Percentiles rank a stretch among this genome's conserved stretches.
Conservation (phyloP, 2,329 filamentous ascomycete species). For the Juglanconis juglandina region DNA sequence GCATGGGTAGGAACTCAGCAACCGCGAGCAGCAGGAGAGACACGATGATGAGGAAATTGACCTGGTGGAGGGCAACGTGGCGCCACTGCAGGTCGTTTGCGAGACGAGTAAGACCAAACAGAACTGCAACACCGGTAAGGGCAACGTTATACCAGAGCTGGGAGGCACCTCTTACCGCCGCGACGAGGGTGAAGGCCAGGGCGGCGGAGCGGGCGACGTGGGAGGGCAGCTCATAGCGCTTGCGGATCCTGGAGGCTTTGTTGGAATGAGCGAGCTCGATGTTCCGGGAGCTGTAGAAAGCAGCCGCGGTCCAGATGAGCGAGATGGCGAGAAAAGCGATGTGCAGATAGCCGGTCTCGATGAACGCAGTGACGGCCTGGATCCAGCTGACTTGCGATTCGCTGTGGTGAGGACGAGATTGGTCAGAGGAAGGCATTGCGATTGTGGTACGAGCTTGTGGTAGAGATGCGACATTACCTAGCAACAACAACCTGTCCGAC, state of each 20-base stretch:
- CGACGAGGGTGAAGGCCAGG: slow-evolving; percentile 8
- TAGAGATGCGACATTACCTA: background rate
- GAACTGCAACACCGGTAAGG: slow-evolving; percentile 9
- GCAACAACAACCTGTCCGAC: background rate
- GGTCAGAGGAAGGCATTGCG: no score
- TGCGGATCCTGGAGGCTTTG: slow-evolving; percentile 11
- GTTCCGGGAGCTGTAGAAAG: background rate
- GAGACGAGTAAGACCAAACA: slow-evolving; percentile 14
- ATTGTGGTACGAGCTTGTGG: no score
- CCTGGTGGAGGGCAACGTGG: slow-evolving; percentile 17
- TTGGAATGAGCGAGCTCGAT: background rate
- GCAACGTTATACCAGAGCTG: slow-evolving; percentile 10
- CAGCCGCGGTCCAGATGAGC: slow-evolving; percentile 10
- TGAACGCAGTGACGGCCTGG: background rate
- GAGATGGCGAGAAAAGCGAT: slow-evolving; percentile 8
- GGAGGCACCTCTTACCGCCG: slow-evolving; percentile 3
- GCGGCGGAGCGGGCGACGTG: slow-evolving; percentile 10
- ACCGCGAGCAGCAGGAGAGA: slow-evolving; percentile 12
- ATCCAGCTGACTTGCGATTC: slow-evolving; percentile 13
- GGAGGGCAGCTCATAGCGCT: slow-evolving; percentile 15
- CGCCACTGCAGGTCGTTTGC: slow-evolving; percentile 12
- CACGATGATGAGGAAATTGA: slow-evolving; percentile 11
- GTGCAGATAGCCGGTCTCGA: slow-evolving; percentile 9
- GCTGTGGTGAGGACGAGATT: background rate
- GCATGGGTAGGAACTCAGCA: slow-evolving; percentile 20